phyloP scores from a whole-genome alignment of 129 eudicot species.

The Flaveria sonorensis region DNA sequence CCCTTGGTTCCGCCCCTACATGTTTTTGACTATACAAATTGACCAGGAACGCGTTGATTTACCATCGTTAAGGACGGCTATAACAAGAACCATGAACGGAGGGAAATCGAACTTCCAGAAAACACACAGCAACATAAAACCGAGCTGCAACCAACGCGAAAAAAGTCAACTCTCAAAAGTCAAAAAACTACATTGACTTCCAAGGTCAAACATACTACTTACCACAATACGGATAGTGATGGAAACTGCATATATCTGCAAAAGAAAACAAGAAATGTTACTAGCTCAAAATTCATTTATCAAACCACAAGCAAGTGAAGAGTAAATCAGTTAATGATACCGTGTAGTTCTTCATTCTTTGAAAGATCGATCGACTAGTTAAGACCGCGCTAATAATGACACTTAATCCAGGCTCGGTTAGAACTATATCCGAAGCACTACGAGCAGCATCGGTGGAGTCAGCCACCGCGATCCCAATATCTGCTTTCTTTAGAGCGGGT shows the following conservation, averaged over 20 bases:
- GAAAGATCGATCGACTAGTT: conserved; percentile 91
- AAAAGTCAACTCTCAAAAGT: conserved; percentile 12
- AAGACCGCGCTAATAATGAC: conserved; percentile 89
- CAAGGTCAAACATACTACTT: conserved; percentile 42
- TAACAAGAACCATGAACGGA: conserved; percentile 93
- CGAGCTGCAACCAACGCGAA: conserved; percentile 53
- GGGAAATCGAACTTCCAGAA: conserved; percentile 94
- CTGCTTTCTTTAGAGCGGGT: conserved; percentile 81
- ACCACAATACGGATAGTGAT: conserved; percentile 97
- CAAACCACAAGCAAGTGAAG: background rate
- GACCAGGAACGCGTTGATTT: conserved; percentile 14
- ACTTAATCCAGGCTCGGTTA: conserved; percentile 89
- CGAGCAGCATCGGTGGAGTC: conserved; percentile 95
- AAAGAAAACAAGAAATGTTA: background rate
- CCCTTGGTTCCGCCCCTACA: background rate
- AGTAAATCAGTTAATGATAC: conserved; percentile 28
- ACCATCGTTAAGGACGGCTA: conserved; percentile 94
- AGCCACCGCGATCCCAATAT: conserved; percentile 85
- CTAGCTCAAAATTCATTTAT: background rate
- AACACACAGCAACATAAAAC: conserved; percentile 73
- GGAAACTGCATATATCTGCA: conserved; percentile 93
- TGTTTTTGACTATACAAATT: background rate
- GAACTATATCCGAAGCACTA: conserved; percentile 87
- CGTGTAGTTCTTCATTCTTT: conserved; percentile 91
- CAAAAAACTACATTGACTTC: background rate